Conservation (phyloP, 139 green algal genomes). For the Chloropicon primus region DNA sequence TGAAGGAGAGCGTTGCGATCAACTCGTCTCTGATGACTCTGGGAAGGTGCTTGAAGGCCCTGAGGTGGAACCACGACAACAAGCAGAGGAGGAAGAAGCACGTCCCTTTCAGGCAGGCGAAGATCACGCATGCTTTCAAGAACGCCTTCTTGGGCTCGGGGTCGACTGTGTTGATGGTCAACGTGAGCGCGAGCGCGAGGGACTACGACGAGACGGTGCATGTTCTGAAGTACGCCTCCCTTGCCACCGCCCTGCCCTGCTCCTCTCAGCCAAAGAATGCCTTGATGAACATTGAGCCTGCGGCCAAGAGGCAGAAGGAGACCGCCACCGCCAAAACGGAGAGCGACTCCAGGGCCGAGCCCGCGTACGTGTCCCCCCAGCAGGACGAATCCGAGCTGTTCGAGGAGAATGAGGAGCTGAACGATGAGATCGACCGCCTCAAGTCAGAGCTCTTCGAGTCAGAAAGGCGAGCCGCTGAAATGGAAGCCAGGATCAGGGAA, state of each 20-base stretch:
- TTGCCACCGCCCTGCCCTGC: background rate
- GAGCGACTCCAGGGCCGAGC: too few relatives aligned
- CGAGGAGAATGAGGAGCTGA: background rate
- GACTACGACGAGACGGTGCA: slow-evolving; percentile 58
- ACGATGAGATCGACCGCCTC: background rate
- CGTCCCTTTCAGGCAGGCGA: slow-evolving; percentile 28
- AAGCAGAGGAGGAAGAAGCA: slow-evolving; percentile 15
- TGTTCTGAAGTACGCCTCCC: slow-evolving; percentile 26
- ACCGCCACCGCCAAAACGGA: background rate
- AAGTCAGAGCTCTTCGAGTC: background rate
- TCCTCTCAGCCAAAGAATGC: background rate
- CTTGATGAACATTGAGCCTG: background rate
- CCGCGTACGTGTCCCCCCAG: background rate
- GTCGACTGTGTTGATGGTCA: slow-evolving; percentile 50
- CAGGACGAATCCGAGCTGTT: background rate
- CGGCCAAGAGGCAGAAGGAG: background rate
- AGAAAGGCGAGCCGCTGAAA: background rate
- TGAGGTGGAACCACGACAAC: slow-evolving; percentile 60
- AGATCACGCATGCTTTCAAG: slow-evolving; percentile 36
- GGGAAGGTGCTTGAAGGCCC: slow-evolving; percentile 57
- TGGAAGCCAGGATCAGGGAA: slow-evolving; percentile 30
- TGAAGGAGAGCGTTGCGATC: slow-evolving; percentile 66
- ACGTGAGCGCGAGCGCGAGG: slow-evolving; percentile 30
- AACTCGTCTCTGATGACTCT: slow-evolving; percentile 65
- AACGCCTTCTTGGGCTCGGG: slow-evolving; percentile 56